Conservation (phyloP, 345 rosid genomes). For the Citrus glauca region DNA sequence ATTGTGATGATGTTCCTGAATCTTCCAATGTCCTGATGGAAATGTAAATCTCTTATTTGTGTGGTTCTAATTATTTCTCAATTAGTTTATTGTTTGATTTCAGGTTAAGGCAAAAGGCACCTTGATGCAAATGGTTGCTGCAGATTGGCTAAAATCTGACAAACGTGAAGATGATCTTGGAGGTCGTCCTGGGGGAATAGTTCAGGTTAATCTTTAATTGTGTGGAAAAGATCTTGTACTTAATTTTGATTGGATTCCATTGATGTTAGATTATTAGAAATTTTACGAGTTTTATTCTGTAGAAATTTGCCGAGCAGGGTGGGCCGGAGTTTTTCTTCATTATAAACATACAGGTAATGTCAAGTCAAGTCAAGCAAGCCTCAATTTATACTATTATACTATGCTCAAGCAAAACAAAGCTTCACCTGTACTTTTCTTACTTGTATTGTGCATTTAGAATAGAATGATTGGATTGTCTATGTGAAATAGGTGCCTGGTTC, state of each 20-base stretch:
- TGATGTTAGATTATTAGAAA: slow-evolving; percentile 9
- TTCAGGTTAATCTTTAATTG: slow-evolving; percentile 53
- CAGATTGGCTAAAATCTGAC: slow-evolving; percentile 91
- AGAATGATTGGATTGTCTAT: slow-evolving; percentile 15
- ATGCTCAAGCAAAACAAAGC: not conserved
- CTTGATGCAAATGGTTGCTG: slow-evolving; percentile 92
- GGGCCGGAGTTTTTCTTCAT: slow-evolving; percentile 90
- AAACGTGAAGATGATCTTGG: slow-evolving; percentile 92
- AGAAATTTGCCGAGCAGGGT: slow-evolving; percentile 92
- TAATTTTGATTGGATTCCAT: not conserved
- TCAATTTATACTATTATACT: not conserved
- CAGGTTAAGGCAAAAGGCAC: slow-evolving; percentile 87
- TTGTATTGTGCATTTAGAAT: not conserved
- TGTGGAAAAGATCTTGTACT: slow-evolving; percentile 1
- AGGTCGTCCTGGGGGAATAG: slow-evolving; percentile 83
- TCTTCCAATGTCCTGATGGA: not conserved
- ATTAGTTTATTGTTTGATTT: slow-evolving; percentile 11
- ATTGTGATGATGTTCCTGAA: not conserved
- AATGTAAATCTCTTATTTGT: not conserved
- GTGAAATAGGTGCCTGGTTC: slow-evolving; percentile 80
- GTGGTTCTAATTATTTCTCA: slow-evolving; percentile 3
- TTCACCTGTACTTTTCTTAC: not conserved
- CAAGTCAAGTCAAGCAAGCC: slow-evolving; percentile 2
- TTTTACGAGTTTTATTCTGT: slow-evolving; percentile 24
- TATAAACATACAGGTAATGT: slow-evolving; percentile 75